Conservation (phyloP, 169 alveolate species). For the Toxoplasma gondii region DNA sequence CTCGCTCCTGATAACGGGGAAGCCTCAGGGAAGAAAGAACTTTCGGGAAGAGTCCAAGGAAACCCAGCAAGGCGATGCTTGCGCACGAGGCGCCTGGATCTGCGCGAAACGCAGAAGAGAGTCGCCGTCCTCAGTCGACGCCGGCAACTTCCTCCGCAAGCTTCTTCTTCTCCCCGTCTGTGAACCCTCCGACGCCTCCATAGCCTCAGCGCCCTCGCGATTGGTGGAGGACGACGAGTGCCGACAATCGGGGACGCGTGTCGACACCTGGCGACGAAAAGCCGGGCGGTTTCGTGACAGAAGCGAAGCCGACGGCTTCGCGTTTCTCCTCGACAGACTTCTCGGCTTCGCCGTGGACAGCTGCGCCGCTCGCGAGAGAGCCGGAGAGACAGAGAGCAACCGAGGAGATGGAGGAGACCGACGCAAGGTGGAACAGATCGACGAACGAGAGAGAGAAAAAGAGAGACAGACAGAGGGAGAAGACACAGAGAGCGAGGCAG, state of each 20-base stretch:
- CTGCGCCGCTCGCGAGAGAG: neutral
- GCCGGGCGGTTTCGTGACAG: neutral
- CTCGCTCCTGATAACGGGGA: no score
- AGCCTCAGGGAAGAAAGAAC: no score
- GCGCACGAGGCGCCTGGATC: no score
- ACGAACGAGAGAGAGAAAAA: neutral
- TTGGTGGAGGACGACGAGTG: neutral
- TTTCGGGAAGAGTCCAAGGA: no score
- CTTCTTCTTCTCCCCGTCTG: neutral
- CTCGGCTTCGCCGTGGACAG: neutral
- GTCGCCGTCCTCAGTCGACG: no score
- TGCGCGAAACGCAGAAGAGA: no score
- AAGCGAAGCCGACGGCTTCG: neutral
- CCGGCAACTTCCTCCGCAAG: neutral
- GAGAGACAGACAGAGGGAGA: neutral
- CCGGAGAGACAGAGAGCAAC: neutral
- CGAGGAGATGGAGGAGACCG: neutral
- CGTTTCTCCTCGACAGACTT: neutral
- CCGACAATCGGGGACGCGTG: neutral
- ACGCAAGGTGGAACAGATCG: neutral
- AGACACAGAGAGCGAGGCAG: neutral
- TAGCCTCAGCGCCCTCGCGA: neutral
- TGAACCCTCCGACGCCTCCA: neutral
- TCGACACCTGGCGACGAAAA: neutral
- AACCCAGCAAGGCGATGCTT: no score